phyloP scores from a whole-genome alignment of 2,329 filamentous ascomycete species.

The Colletotrichum karsti region DNA sequence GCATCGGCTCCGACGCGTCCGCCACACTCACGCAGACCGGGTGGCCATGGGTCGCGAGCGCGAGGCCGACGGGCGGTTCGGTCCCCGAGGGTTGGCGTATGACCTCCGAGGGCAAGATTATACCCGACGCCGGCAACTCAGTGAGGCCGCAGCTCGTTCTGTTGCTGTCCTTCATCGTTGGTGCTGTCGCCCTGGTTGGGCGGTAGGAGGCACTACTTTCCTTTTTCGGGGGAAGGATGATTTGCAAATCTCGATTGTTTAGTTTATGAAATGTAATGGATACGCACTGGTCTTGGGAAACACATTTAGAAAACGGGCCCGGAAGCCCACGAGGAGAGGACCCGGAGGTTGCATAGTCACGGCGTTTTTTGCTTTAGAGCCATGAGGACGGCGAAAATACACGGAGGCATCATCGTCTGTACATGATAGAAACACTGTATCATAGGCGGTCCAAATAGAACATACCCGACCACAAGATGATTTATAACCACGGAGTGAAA shows the following conservation, averaged over 20 bases:
- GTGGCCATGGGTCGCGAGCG: constrained; percentile 73
- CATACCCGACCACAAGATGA: too few relatives aligned
- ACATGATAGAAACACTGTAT: background rate
- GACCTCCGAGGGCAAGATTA: constrained; percentile 79
- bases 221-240: background rate
- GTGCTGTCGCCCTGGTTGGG: constrained; percentile 27
- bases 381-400: background rate
- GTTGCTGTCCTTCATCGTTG: constrained; percentile 35
- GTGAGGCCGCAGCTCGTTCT: constrained; percentile 34
- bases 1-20: constrained; percentile 66
- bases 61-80: constrained; percentile 59
- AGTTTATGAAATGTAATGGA: constrained; percentile 1
- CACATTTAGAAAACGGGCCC: background rate
- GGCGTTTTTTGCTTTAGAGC: constrained; percentile 19
- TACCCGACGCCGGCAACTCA: constrained; percentile 71
- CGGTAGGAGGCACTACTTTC: background rate
- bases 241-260: background rate
- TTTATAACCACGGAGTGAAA: too few relatives aligned
- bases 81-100: constrained; percentile 86
- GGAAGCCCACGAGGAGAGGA: background rate
- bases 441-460: background rate
- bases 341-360: constrained; percentile 12
- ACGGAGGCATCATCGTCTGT: background rate
- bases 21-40: constrained; percentile 65
- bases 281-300: background rate